Conservation (phyloP, 208 protist species). For the Acanthamoeba rhysodes region DNA sequence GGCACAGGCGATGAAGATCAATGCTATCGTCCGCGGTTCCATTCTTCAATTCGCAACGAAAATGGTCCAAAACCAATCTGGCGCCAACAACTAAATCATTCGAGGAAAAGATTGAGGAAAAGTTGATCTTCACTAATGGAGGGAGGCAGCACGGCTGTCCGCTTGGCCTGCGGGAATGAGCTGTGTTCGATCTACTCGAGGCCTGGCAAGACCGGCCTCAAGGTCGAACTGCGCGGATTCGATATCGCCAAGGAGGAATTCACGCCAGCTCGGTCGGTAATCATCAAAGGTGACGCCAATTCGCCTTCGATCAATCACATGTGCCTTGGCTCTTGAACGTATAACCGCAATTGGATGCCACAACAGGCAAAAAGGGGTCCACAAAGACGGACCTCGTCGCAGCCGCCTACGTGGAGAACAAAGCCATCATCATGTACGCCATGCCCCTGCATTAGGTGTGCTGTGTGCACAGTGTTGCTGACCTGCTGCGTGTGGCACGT, state of each 20-base stretch:
- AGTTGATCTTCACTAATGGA: neutral
- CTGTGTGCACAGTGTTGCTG: no score
- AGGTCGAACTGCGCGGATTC: constrained; percentile 28
- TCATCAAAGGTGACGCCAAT: constrained; percentile 3
- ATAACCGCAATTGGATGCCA: neutral
- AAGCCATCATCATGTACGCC: neutral
- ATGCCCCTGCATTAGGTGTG: neutral
- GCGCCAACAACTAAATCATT: neutral
- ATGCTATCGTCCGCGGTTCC: neutral
- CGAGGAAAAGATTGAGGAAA: neutral
- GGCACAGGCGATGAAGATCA: neutral
- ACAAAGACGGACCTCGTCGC: constrained; percentile 6
- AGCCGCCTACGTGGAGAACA: constrained; percentile 23
- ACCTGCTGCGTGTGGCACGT: neutral
- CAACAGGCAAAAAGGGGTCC: constrained; percentile 45
- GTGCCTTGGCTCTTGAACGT: neutral
- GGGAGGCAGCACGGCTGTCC: neutral
- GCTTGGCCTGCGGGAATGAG: neutral
- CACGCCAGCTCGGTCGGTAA: neutral
- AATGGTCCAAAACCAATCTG: neutral
- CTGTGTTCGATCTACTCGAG: neutral
- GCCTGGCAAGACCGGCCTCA: constrained; percentile 18
- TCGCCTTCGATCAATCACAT: neutral
- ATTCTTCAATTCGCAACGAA: neutral
- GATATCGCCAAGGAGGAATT: constrained; percentile 2